phyloP scores from a whole-genome alignment of 768 basidiomycete genomes.

The Xerocomus spinulosus region DNA sequence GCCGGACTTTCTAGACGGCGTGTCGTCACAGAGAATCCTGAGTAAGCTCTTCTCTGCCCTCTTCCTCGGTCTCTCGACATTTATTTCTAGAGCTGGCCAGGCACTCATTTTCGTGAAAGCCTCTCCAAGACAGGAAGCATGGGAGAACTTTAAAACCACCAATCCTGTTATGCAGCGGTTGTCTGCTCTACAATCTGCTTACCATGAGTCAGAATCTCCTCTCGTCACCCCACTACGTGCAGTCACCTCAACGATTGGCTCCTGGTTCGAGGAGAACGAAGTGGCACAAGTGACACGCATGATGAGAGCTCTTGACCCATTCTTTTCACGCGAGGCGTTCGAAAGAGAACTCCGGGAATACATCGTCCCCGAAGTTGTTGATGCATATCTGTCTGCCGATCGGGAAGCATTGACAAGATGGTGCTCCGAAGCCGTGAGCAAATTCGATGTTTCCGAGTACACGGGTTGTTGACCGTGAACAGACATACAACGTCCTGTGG shows the following conservation, averaged over 20 bases:
- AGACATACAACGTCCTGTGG: conserved; percentile 99
- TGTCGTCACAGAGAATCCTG: conserved; percentile 66
- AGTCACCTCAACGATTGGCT: conserved; percentile 80
- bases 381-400: conserved; percentile 91
- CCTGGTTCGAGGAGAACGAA: conserved; percentile 97
- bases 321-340: conserved; percentile 81
- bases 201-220: conserved; percentile 92
- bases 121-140: conserved; percentile 71
- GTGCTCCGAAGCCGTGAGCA: conserved; percentile 92
- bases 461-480: not conserved
- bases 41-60: conserved; percentile 49
- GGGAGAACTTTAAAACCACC: conserved; percentile 75
- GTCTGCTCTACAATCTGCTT: conserved; percentile 58
- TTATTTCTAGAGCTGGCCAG: conserved; percentile 69
- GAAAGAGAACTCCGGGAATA: conserved; percentile 91
- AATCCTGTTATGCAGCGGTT: conserved; percentile 70
- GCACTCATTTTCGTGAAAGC: conserved; percentile 82
- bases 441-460: not conserved
- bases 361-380: conserved; percentile 96
- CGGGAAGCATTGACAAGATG: conserved; percentile 79
- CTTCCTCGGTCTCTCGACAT: not conserved
- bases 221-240: conserved; percentile 75
- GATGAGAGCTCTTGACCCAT: conserved; percentile 86
- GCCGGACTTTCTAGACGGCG: conserved; percentile 59
- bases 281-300: conserved; percentile 89